A percentile compares a stretch with the other conserved stretches of the same genome.
Conservation (phyloP, 192 early-diverging fungal species). For the Pilaira anomala region DNA sequence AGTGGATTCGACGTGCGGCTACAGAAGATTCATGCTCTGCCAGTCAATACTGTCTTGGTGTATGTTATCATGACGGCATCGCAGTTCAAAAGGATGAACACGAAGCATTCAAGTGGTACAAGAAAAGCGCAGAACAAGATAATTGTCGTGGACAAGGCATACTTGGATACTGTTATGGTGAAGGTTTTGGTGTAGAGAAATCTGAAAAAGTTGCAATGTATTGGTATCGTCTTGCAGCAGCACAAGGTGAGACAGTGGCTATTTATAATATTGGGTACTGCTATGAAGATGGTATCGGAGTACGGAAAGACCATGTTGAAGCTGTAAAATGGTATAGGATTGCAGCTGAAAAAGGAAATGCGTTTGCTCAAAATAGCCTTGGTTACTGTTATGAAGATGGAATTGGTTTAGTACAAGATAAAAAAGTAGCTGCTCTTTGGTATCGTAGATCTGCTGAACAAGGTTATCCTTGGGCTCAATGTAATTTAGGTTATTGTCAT, state of each 20-base stretch:
- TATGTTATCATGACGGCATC: constrained; percentile 78
- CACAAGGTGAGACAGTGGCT: constrained; percentile 52
- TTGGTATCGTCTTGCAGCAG: constrained; percentile 55
- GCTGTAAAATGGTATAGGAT: constrained; percentile 62
- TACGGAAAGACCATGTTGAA: constrained; percentile 41
- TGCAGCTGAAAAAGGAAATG: constrained; percentile 65
- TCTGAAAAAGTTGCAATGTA: constrained; percentile 61
- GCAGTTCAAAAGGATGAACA: constrained; percentile 61
- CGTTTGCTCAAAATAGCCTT: constrained; percentile 77
- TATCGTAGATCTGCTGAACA: constrained; percentile 47
- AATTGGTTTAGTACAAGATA: constrained; percentile 52
- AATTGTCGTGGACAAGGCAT: constrained; percentile 61
- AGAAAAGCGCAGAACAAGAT: constrained; percentile 56
- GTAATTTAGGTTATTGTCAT: constrained; percentile 78
- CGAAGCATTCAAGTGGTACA: constrained; percentile 75
- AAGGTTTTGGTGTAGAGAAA: constrained; percentile 67
- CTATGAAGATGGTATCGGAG: constrained; percentile 59
- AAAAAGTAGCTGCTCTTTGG: constrained; percentile 56
- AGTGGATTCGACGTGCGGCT: constrained; percentile 66
- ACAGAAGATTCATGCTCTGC: constrained; percentile 51
- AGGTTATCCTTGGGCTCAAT: constrained; percentile 57
- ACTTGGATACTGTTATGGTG: constrained; percentile 78
- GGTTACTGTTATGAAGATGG: constrained; percentile 84
- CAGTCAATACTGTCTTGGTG: constrained; percentile 64
- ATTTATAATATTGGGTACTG: constrained; percentile 60